A percentile compares a stretch with the other conserved stretches of the same genome.
These are phyloP conservation scores for Phytophthora quininea DNA, from an alignment of 352 stramenopile species.

Conservation along the genomic window DNA sequence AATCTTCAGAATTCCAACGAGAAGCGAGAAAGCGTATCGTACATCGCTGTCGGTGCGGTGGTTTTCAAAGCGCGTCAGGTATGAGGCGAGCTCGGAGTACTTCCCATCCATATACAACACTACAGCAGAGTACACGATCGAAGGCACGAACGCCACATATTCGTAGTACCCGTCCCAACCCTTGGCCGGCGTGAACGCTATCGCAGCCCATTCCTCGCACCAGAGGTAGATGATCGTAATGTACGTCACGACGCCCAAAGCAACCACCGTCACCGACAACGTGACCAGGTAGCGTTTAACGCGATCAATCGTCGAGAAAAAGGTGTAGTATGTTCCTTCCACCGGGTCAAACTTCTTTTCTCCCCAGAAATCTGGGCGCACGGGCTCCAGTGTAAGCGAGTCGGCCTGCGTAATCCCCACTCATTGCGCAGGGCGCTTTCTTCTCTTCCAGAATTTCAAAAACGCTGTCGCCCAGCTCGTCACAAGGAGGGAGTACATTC, in stretches of 20 bases:
- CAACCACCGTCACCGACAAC: slow-evolving; percentile 62
- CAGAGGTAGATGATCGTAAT: slow-evolving; percentile 87
- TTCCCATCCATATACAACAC: slow-evolving; percentile 81
- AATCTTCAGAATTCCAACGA: not conserved
- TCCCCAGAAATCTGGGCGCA: slow-evolving; percentile 68
- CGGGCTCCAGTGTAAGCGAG: slow-evolving; percentile 54
- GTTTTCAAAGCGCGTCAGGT: slow-evolving; percentile 94
- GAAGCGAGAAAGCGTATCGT: slow-evolving; percentile 8
- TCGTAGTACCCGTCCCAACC: slow-evolving; percentile 71
- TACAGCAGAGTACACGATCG: slow-evolving; percentile 75
- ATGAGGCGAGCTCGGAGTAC: slow-evolving; percentile 92
- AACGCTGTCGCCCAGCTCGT: slow-evolving; percentile 91
- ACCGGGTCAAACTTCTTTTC: slow-evolving; percentile 80
- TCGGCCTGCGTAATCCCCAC: slow-evolving; percentile 74
- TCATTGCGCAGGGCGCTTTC: slow-evolving; percentile 86
- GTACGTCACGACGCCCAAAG: slow-evolving; percentile 70
- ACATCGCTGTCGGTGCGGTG: slow-evolving; percentile 90
- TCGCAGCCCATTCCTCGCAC: slow-evolving; percentile 74
- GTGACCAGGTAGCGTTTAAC: slow-evolving; percentile 83
- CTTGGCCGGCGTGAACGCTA: slow-evolving; percentile 59
- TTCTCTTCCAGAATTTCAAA: slow-evolving; percentile 91
- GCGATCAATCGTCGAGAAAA: slow-evolving; percentile 79
- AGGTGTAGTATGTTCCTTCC: slow-evolving; percentile 84
- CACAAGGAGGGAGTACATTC: slow-evolving; percentile 89
- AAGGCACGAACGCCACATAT: slow-evolving; percentile 74